Evolutionary conservation across 768 basidiomycete species (phyloP), one percentile per base, ranked within the genome.

Genomic region (Lyophyllum decastes): DNA sequence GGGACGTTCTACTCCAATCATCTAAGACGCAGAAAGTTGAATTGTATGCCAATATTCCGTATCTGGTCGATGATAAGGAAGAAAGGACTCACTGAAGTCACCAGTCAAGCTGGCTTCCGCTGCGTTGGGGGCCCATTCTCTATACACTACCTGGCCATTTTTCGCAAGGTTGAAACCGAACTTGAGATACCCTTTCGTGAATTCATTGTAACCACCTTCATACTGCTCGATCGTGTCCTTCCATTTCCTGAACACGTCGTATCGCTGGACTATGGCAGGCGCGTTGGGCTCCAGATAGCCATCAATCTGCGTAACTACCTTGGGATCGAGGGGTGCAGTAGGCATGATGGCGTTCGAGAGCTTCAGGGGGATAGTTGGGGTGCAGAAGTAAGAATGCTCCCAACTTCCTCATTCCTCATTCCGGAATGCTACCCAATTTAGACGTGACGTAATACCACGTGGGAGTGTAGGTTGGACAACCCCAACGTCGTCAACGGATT

Each of bases 121-220:
- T 17, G 90, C 95, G 63, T 91, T 92, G 0, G 97, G 95, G 9
- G 97, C 96, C 97, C 97, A 99, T 71, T 99, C 97, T 64, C 92
- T 81, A 72, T 98, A 98, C 8, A 82, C 74, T 27, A 98, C 83
- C 26, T 87, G 80, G 52, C 86, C 87, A 56, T 88, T 82, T 35
- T 75, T 68, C 40, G 77, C 78, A 41, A 93, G 82, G 57, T 90
- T 87, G 64, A 99, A 78, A 34, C 96, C 96, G 68, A 85, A 86
- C 64, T 79, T 84, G 61, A 85, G 78, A 73, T 92, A 95, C 2
- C 92, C 92, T 67, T 87, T 83, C 6, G 90, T 88, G 71, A 93
- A 93, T 17, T 76, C 75, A 26, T 90, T 89, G 69, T 86, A 86
- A 19, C 97, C 96, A 49, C 94, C 94, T 76, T 98, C 95, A 62